These are phyloP conservation scores for Phalaenopsis aphrodite DNA, from an alignment of 106 monocot genomes.

Conservation along the genomic window DNA sequence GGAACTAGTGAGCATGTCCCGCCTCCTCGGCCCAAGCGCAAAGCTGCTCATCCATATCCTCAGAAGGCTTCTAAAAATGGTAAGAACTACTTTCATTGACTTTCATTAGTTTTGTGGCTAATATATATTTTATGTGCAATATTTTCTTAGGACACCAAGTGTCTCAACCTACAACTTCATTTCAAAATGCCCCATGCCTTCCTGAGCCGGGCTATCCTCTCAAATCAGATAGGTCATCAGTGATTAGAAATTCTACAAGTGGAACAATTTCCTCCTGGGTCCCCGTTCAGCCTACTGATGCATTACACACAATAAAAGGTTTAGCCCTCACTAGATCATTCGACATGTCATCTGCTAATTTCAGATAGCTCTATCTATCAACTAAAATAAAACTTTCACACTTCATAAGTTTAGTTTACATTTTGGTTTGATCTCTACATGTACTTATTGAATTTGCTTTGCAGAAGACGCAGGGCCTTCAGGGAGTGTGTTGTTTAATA, in stretches of 20 bases:
- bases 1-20: conserved; percentile 96
- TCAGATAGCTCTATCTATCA: background rate
- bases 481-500: conserved; percentile 32
- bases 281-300: conserved; percentile 39
- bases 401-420: background rate
- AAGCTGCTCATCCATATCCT: conserved; percentile 98
- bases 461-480: conserved; percentile 52
- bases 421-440: background rate
- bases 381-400: background rate
- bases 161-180: conserved; percentile 31
- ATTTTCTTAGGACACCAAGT: conserved; percentile 32
- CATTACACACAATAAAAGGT: conserved; percentile 50
- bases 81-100: conserved; percentile 14
- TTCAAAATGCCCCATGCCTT: conserved; percentile 41
- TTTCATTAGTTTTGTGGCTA: background rate
- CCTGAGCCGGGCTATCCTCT: conserved; percentile 40
- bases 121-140: background rate
- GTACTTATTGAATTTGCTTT: conserved; percentile 4
- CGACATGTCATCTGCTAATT: background rate
- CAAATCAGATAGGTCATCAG: conserved; percentile 51
- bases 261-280: conserved; percentile 54
- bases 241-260: conserved; percentile 41
- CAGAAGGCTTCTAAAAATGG: conserved; percentile 92
- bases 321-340: conserved; percentile 8
- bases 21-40: conserved; percentile 93